Evolutionary conservation across 352 stramenopile species (phyloP).

Genomic region (Pythium guiyangense): DNA sequence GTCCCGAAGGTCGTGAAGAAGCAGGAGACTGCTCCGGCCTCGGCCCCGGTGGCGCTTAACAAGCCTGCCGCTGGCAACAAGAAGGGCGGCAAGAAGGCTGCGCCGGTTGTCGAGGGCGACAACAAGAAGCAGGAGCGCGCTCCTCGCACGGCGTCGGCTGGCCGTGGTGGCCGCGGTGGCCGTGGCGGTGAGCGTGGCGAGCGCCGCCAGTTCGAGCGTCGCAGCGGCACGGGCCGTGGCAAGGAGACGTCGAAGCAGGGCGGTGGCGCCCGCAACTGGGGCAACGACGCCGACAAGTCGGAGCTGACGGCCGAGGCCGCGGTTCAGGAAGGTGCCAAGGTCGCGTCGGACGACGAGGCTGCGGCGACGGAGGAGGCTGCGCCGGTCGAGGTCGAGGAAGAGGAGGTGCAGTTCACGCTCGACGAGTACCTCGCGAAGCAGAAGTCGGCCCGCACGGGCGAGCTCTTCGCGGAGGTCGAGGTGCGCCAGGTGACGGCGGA

Average conservation of each 20-base stretch:
- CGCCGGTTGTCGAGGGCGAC: constrained; percentile 24
- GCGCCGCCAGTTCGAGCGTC: constrained; percentile 90
- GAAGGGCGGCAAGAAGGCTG: constrained; percentile 62
- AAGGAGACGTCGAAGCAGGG: constrained; percentile 95
- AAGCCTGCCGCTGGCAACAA: constrained; percentile 84
- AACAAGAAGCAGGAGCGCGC: constrained; percentile 52
- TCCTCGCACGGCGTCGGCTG: constrained; percentile 42
- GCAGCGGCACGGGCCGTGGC: constrained; percentile 93
- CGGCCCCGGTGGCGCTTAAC: constrained; percentile 65
- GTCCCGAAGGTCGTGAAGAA: constrained; percentile 58
- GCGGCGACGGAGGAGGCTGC: constrained; percentile 31
- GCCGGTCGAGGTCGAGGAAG: constrained; percentile 50
- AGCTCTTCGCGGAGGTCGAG: constrained; percentile 80
- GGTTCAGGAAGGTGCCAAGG: constrained; percentile 51
- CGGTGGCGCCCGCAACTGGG: constrained; percentile 95
- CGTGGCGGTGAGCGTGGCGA: constrained; percentile 46
- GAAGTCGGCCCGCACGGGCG: constrained; percentile 57
- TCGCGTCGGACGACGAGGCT: constrained; percentile 50
- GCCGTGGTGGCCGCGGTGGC: constrained; percentile 39
- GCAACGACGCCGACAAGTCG: constrained; percentile 91
- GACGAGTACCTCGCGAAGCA: constrained; percentile 85
- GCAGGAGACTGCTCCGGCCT: constrained; percentile 41
- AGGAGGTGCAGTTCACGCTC: constrained; percentile 80
- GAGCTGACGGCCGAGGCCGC: constrained; percentile 70
- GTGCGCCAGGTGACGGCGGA: constrained; percentile 88